Evolutionary conservation across 148 eudicot genomes (phyloP), one percentile per base, ranked within the genome.

Genomic region (Cornus kousa): DNA sequence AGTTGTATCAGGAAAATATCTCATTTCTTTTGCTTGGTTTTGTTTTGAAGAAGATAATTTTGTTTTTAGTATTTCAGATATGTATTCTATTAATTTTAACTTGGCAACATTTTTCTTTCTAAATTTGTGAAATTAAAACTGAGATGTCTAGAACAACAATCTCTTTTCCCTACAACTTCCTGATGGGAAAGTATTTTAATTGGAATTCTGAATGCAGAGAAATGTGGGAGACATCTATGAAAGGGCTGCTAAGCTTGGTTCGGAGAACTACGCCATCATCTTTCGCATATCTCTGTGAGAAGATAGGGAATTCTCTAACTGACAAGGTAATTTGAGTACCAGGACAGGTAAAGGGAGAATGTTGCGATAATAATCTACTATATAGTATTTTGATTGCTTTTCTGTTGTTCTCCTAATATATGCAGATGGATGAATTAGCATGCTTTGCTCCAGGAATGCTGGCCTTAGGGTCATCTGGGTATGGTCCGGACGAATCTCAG

Each of bases 371-470:
- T 74, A 66, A 55, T 59, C 73, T 71, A 64, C 46, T 71, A 70
- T 11, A 14, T 70, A 71, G 67, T 57, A 71, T 46, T 71, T 39
- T 17, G 9, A 40, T 14, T 8, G 70, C 74, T 65, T 22, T 66
- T 8, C 60, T 28, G 71, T 70, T 68, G 13, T 57, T 73, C 57
- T 65, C 22, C 22, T 64, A 78, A 70, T 70, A 24, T 82, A 39
- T 84, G 85, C 90, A 96, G 99, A 96, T 96, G 99, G 99, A 96
- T 85, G 99, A 96, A 86, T 84, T 96, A 74, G 99, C 99, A 55
- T 96, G 99, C 83, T 96, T 96, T 92, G 99, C 91, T 32, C 99
- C 99, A 46, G 99, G 99, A 71, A 96, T 96, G 99, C 32, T 96
- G 84, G 99, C 98, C 40, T 85, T 96, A 78, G 99, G 99, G 66